Percentiles rank a stretch among this genome's conserved stretches.
phyloP scores from a whole-genome alignment of 306 rosid species.

The Morella rubra region DNA sequence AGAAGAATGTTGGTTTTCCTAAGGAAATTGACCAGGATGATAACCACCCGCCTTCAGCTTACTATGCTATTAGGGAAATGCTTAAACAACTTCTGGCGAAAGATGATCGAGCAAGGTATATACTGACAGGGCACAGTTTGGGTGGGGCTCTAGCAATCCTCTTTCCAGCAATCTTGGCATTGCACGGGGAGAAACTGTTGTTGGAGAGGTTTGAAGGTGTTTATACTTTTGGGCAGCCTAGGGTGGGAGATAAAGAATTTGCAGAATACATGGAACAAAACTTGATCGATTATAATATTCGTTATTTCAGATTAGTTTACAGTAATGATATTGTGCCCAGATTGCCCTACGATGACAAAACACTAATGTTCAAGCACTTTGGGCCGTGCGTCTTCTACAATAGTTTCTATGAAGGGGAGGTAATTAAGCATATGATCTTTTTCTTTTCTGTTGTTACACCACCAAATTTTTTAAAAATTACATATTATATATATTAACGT shows the following conservation, averaged over 20 bases:
- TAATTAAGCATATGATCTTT: not conserved
- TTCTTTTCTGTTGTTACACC: too few species aligned
- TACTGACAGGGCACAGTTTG: constrained; percentile 66
- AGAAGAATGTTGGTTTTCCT: constrained; percentile 56
- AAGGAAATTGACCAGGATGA: constrained; percentile 28
- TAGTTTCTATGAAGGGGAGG: constrained; percentile 50
- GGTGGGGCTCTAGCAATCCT: constrained; percentile 70
- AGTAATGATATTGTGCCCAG: constrained; percentile 70
- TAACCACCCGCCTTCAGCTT: constrained; percentile 41
- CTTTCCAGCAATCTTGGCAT: constrained; percentile 41
- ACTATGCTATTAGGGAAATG: constrained; percentile 49
- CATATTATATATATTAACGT: not conserved
- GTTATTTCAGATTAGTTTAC: constrained; percentile 69
- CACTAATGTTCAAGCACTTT: constrained; percentile 72
- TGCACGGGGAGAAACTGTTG: constrained; percentile 57
- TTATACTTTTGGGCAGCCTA: constrained; percentile 88
- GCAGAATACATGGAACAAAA: constrained; percentile 48
- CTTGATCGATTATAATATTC: constrained; percentile 45
- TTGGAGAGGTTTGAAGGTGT: constrained; percentile 66
- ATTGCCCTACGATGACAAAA: constrained; percentile 62
- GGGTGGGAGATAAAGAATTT: constrained; percentile 62
- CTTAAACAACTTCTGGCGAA: constrained; percentile 31
- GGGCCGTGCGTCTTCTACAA: constrained; percentile 64
- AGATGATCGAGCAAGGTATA: constrained; percentile 39
- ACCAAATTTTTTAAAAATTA: too few species aligned